Evolutionary conservation across 495 filamentous ascomycete genomes (phyloP), one percentile per base, ranked within the genome.

Genomic region (Lophiotrema nucula): DNA sequence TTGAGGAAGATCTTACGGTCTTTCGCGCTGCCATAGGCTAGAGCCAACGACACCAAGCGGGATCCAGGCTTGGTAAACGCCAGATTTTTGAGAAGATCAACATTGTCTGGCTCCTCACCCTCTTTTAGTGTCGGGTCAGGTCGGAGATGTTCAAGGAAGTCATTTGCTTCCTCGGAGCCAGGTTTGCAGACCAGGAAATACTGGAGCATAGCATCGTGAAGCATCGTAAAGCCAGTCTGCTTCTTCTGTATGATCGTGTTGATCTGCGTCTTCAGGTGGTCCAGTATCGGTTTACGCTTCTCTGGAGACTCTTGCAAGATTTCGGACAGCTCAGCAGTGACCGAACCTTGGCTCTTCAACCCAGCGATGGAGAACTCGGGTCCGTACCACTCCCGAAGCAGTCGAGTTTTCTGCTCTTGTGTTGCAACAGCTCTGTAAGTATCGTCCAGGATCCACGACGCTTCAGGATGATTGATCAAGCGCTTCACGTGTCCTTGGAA

Each of bases 201-300:
- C 68, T 99, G 91, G 44, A 97, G 81, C 92, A 97, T 95, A 19
- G 93, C 95, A 61, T 95, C 92, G 71, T 99, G 95, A 4, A 97
- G 80, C 77, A 97, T 92, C 1, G 90, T 95, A 72, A 97, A 99
- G 5, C 88, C 90, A 13, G 90, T 92, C 64, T 89, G 83, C 74
- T 95, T 91, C 80, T 99, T 99, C 75, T 97, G 90, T 49, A 97
- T 79, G 21, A 97, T 81, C 53, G 85, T 81, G 70, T 96, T 95
- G 74, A 92, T 89, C 64, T 96, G 77, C 58, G 92, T 87, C 58
- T 84, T 80, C 31, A 97, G 77, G 67, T 86, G 86, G 62, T 84
- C 84, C 87, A 97, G 88, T 43, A 95, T 90, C 0, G 90, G 83
- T 4, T 79, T 77, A 19, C 90, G 83, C 77, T 97, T 97, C 72